A percentile compares a stretch with the other conserved stretches of the same genome.
Conservation (phyloP, 116 monocot species). For the Thalassia testudinum region DNA sequence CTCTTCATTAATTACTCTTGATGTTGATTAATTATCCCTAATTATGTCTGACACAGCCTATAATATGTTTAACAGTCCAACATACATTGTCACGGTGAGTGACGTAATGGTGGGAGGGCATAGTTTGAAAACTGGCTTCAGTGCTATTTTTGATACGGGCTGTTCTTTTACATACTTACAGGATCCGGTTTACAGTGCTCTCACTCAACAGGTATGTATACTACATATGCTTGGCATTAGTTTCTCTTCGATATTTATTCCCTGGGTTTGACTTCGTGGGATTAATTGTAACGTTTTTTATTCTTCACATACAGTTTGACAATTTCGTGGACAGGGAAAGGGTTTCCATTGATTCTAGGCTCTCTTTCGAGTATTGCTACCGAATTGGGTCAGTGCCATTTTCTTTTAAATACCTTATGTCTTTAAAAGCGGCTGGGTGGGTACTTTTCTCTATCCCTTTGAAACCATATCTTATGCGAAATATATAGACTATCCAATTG, state of each 20-base stretch:
- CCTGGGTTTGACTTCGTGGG: background rate
- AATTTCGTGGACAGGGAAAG: constrained; percentile 22
- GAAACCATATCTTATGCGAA: too few species aligned
- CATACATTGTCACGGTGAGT: constrained; percentile 47
- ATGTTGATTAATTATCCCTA: too few species aligned
- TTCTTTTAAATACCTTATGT: too few species aligned
- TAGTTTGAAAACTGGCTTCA: constrained; percentile 23
- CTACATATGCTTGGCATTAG: background rate
- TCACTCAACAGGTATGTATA: constrained; percentile 45
- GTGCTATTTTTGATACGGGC: constrained; percentile 66
- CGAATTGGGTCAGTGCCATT: too few species aligned
- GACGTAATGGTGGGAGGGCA: constrained; percentile 26
- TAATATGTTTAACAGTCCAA: constrained; percentile 19
- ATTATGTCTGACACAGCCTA: too few species aligned
- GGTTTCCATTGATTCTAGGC: constrained; percentile 11
- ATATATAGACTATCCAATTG: too few species aligned
- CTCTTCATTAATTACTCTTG: too few species aligned
- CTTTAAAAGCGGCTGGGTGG: too few species aligned
- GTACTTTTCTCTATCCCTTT: too few species aligned
- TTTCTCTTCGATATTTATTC: background rate
- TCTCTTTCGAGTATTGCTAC: constrained; percentile 80
- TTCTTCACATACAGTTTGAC: constrained; percentile 36
- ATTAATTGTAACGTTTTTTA: too few species aligned
- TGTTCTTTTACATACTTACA: constrained; percentile 70
- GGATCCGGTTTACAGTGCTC: constrained; percentile 48